phyloP scores from a whole-genome alignment of 2,329 filamentous ascomycete genomes.

The Fusarium equiseti region DNA sequence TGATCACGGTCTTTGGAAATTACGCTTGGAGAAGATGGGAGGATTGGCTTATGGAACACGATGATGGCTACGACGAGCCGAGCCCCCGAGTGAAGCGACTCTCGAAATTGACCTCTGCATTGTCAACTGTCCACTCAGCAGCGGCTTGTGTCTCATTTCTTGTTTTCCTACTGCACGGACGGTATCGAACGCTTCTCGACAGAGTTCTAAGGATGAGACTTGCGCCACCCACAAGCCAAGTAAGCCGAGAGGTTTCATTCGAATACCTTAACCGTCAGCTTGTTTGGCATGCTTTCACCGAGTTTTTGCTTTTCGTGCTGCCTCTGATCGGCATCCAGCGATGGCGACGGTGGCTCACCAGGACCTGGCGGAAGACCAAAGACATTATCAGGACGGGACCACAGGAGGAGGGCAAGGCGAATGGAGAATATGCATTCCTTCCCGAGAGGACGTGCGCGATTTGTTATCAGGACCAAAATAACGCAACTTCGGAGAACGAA shows the following conservation, averaged over 20 bases:
- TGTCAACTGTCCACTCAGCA: conserved; percentile 81
- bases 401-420: conserved; percentile 64
- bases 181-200: conserved; percentile 91
- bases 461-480: conserved; percentile 93
- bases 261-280: conserved; percentile 98
- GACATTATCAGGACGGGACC: conserved; percentile 67
- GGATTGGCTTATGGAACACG: conserved; percentile 81
- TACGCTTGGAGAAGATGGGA: conserved; percentile 96
- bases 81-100: conserved; percentile 66
- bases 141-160: conserved; percentile 88
- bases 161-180: conserved; percentile 89
- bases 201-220: conserved; percentile 86
- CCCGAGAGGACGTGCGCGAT: conserved; percentile 96
- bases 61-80: conserved; percentile 78
- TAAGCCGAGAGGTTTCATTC: conserved; percentile 92
- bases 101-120: conserved; percentile 74
- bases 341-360: conserved; percentile 90
- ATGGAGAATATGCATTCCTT: conserved; percentile 84
- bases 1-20: conserved; percentile 86
- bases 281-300: conserved; percentile 99
- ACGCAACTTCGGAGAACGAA: conserved; percentile 78
- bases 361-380: conserved; percentile 86
- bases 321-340: conserved; percentile 94
- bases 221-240: conserved; percentile 84
- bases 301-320: conserved; percentile 97